These are phyloP conservation scores for Nicotiana otophora DNA, from an alignment of 257 asterid species.

Conservation along the genomic window DNA sequence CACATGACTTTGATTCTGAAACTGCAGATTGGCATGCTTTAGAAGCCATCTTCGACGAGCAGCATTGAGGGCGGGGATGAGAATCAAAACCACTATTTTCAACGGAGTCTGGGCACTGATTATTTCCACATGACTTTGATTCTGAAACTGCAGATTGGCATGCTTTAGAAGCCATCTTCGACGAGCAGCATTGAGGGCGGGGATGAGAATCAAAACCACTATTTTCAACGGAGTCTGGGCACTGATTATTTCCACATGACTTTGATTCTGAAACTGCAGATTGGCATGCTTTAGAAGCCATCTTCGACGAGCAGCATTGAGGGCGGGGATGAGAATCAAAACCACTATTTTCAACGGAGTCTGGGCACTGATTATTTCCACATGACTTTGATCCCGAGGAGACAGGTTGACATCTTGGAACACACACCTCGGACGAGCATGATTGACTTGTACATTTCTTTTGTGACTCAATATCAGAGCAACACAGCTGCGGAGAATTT, in stretches of 20 bases:
- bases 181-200: not conserved
- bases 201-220: not conserved
- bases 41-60: no score
- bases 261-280: not conserved
- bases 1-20: no score
- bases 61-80: no score
- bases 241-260: not conserved
- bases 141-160: not conserved
- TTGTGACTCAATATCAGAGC: constrained; percentile 20
- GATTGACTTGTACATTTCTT: constrained; percentile 11
- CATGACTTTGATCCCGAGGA: not conserved
- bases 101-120: no score
- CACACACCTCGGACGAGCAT: constrained; percentile 16
- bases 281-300: not conserved
- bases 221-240: not conserved
- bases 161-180: not conserved
- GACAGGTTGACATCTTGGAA: constrained; percentile 6
- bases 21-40: no score
- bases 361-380: not conserved
- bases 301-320: not conserved
- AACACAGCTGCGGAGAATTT: constrained; percentile 15
- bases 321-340: not conserved
- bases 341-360: not conserved
- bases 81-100: no score
- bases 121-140: not conserved